Conservation (phyloP, 192 early-diverging fungal species). For the Coemansia sp. region DNA sequence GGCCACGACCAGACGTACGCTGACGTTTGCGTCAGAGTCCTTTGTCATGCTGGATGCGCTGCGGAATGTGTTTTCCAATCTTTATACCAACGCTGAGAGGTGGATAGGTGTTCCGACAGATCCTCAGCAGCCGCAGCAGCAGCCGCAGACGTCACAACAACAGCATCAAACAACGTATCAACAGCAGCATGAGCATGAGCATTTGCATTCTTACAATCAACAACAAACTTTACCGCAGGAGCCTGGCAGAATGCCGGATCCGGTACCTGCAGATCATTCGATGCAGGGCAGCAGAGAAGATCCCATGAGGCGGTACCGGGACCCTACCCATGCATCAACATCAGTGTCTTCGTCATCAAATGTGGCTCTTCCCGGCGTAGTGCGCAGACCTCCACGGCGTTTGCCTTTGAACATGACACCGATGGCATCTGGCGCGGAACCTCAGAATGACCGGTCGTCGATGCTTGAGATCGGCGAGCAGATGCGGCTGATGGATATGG, state of each 20-base stretch:
- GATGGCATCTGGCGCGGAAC: not conserved
- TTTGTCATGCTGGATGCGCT: slow-evolving; percentile 46
- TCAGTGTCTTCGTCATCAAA: not conserved
- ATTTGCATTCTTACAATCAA: not conserved
- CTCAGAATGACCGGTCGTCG: slow-evolving; percentile 3
- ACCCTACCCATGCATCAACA: not conserved
- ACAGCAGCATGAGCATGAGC: not conserved
- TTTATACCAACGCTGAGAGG: slow-evolving; percentile 43
- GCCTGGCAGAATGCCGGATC: not conserved
- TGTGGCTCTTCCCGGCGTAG: not conserved
- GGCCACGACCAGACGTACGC: slow-evolving; percentile 30
- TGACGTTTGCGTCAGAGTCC: slow-evolving; percentile 53
- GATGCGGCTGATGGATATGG: slow-evolving; percentile 42
- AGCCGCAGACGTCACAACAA: not conserved
- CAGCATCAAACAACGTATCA: not conserved
- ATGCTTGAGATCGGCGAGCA: slow-evolving; percentile 43
- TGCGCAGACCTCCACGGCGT: slow-evolving; percentile 1
- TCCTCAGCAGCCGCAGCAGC: slow-evolving; percentile 9
- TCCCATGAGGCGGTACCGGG: slow-evolving; percentile 7
- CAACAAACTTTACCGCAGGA: not conserved
- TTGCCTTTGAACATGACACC: slow-evolving; percentile 10
- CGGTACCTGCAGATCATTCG: not conserved
- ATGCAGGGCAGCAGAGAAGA: not conserved
- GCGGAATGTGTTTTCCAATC: slow-evolving; percentile 26
- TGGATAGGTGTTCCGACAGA: slow-evolving; percentile 26